Percentiles rank a stretch among this genome's conserved stretches.
These are phyloP conservation scores for Claviceps africana DNA, from an alignment of 2,329 filamentous ascomycete genomes.

Conservation along the genomic window DNA sequence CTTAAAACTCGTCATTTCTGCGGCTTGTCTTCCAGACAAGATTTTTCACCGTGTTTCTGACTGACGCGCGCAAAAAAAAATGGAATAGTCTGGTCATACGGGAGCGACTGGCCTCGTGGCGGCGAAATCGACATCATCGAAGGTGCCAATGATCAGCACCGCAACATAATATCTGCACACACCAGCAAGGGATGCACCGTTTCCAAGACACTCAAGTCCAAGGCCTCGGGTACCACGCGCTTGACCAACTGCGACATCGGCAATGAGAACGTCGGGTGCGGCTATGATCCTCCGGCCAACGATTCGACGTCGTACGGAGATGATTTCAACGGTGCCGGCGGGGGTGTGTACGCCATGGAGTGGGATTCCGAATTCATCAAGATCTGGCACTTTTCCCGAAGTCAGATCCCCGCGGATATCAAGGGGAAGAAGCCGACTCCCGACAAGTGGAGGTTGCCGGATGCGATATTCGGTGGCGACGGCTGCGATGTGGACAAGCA, in stretches of 20 bases:
- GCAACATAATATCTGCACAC: constrained; percentile 49
- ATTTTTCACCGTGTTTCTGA: background rate
- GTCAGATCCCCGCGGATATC: constrained; percentile 51
- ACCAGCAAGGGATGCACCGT: constrained; percentile 28
- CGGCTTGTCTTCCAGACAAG: too few relatives aligned
- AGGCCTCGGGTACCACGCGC: constrained; percentile 15
- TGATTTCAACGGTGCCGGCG: constrained; percentile 50
- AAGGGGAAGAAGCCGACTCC: constrained; percentile 45
- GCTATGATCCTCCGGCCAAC: constrained; percentile 24
- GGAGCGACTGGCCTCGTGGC: constrained; percentile 42
- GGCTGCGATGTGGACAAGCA: constrained; percentile 50
- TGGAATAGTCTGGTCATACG: constrained; percentile 43
- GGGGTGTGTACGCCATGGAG: constrained; percentile 57
- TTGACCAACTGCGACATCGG: constrained; percentile 25
- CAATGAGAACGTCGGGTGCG: constrained; percentile 29
- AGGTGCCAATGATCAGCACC: constrained; percentile 47
- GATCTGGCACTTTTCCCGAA: constrained; percentile 65
- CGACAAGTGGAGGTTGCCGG: constrained; percentile 50
- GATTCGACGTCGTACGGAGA: constrained; percentile 42
- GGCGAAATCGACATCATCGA: constrained; percentile 62
- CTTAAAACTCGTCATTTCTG: too few relatives aligned
- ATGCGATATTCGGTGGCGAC: constrained; percentile 51
- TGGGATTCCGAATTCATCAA: constrained; percentile 57
- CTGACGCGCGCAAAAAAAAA: background rate
- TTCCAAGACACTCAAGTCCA: constrained; percentile 8